Conservation (phyloP, 106 monocot species). For the Acorus calamus region DNA sequence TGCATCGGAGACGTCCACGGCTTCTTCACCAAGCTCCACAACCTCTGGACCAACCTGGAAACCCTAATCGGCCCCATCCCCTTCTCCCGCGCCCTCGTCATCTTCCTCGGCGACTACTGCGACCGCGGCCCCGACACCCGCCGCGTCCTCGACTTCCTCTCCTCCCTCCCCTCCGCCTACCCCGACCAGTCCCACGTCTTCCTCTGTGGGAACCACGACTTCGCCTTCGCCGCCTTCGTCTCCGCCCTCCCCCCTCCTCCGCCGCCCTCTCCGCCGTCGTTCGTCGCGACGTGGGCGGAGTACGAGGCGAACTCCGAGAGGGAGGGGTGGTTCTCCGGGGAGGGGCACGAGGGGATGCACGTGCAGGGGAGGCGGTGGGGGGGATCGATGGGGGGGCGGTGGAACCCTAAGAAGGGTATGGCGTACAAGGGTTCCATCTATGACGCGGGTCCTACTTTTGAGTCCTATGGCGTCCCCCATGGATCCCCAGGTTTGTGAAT, state of each 20-base stretch:
- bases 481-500: constrained; percentile 54
- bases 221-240: constrained; percentile 95
- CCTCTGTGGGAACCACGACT: constrained; percentile 96
- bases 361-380: constrained; percentile 93
- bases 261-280: constrained; percentile 43
- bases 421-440: constrained; percentile 80
- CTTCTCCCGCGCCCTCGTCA: constrained; percentile 66
- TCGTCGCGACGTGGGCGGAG: constrained; percentile 70
- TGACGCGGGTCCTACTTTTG: constrained; percentile 70
- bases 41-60: constrained; percentile 85
- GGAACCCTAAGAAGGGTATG: constrained; percentile 57
- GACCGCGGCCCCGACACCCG: constrained; percentile 82
- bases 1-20: constrained; percentile 84
- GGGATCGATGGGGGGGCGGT: constrained; percentile 43
- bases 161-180: constrained; percentile 58
- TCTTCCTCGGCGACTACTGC: constrained; percentile 98
- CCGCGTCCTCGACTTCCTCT: constrained; percentile 70
- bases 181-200: constrained; percentile 78
- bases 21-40: constrained; percentile 30
- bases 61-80: constrained; percentile 22
- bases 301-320: constrained; percentile 56
- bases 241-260: constrained; percentile 66
- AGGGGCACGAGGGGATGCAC: constrained; percentile 72
- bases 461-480: constrained; percentile 84
- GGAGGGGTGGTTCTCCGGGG: constrained; percentile 88